These are phyloP conservation scores for Lentinus tigrinus DNA, from an alignment of 768 basidiomycete genomes.

Conservation along the genomic window DNA sequence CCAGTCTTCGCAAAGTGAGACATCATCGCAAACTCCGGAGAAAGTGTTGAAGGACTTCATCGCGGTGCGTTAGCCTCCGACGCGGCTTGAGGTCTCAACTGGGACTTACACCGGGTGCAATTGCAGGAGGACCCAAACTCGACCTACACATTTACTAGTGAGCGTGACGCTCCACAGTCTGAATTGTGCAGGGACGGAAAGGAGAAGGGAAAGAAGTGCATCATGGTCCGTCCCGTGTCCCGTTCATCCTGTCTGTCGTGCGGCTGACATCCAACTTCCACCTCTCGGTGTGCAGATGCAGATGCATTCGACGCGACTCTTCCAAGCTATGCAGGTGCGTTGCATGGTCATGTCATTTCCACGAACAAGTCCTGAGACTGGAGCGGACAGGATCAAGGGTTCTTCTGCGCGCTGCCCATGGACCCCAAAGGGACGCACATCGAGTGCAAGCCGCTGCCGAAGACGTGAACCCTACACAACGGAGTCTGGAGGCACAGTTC, in stretches of 20 bases:
- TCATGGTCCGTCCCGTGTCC: constrained; percentile 41
- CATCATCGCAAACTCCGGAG: constrained; percentile 24
- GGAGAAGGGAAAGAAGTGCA: constrained; percentile 48
- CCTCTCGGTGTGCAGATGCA: constrained; percentile 40
- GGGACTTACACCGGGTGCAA: background rate
- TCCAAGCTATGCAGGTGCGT: constrained; percentile 70
- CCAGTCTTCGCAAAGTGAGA: constrained; percentile 6
- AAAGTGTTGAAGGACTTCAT: constrained; percentile 39
- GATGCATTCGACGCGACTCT: constrained; percentile 62
- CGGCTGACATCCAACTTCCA: too few species aligned
- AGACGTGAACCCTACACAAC: constrained; percentile 20
- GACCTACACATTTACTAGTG: constrained; percentile 62
- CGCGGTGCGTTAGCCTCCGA: constrained; percentile 20
- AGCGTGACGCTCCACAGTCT: constrained; percentile 53
- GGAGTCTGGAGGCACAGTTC: background rate
- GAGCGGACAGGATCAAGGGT: constrained; percentile 53
- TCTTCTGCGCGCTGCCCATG: constrained; percentile 68
- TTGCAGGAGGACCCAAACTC: constrained; percentile 47
- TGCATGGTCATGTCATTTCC: background rate
- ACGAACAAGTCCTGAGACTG: background rate
- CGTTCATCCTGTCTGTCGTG: background rate
- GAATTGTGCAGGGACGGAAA: constrained; percentile 55
- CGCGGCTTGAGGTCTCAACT: background rate
- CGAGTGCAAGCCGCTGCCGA: constrained; percentile 65
- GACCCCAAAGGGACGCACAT: constrained; percentile 66